phyloP scores from a whole-genome alignment of 2,329 filamentous ascomycete species.

The Colletotrichum sojae region DNA sequence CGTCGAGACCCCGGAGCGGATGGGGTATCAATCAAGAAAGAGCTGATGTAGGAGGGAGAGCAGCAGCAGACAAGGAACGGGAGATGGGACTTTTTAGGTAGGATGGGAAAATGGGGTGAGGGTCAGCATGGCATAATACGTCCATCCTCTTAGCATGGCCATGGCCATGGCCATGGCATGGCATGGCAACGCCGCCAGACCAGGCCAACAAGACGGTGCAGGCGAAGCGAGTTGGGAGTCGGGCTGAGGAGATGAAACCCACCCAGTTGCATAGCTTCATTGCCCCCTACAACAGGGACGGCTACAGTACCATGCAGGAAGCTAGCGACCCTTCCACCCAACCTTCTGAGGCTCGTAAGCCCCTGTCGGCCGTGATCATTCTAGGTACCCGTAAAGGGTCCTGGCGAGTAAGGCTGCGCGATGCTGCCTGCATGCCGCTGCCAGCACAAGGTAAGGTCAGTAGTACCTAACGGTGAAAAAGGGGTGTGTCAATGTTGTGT shows the following conservation, averaged over 20 bases:
- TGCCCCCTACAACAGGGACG: slow-evolving; percentile 8
- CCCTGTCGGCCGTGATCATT: slow-evolving; percentile 23
- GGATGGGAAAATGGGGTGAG: background rate
- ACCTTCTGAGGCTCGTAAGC: slow-evolving; percentile 16
- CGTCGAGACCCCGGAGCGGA: background rate
- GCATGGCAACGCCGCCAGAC: background rate
- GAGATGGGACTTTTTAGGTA: slow-evolving; percentile 16
- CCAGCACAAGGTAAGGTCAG: no score
- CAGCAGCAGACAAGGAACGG: background rate
- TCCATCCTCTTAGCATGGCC: no score
- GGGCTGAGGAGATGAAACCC: slow-evolving; percentile 39
- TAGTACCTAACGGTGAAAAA: slow-evolving; percentile 2
- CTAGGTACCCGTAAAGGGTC: slow-evolving; percentile 21
- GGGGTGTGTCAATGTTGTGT: slow-evolving; percentile 4
- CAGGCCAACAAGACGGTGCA: slow-evolving; percentile 3
- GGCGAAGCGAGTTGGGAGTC: slow-evolving; percentile 29
- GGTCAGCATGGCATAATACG: background rate
- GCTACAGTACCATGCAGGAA: slow-evolving; percentile 31
- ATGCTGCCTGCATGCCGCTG: background rate
- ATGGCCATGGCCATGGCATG: no score
- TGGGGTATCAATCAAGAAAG: background rate
- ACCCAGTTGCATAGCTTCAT: slow-evolving; percentile 36
- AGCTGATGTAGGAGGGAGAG: background rate
- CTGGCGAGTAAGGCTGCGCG: slow-evolving; percentile 13
- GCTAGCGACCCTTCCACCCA: background rate